Base-by-base conservation (phyloP, 768 basidiomycete genomes). In the Xerocomus brunneocitrinus region DNA sequence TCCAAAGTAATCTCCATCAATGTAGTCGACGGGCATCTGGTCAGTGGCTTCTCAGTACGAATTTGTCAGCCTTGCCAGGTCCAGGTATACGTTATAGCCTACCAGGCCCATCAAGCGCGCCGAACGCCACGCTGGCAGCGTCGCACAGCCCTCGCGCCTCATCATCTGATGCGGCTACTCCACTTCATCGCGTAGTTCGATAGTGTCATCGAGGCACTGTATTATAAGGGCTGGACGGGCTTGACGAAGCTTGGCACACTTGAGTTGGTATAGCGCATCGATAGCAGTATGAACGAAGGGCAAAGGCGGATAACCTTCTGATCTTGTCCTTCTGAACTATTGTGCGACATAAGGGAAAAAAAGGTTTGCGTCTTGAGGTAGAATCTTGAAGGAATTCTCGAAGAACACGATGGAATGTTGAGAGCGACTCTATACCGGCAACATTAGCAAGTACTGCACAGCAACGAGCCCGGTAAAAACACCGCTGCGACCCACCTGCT, bases 1-100 rank as follows among this genome's bases (percentile, higher is more conserved):
- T 65, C 48, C 47, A 52, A 49, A 54, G 53, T 50, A 51, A 58
- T 58, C 47, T 58, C 61, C 52, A 59, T 52, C 49, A 22, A 53
- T 64, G 42, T 50, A 59, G 59, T 52, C 24, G 47, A 41, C 32
- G 56, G 56, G 52, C 45, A 59, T 57, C 43, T 24, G 42, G 41
- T 49, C 53, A 36, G 58, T 47, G 49, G 54, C 55, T 58, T 51
- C 43, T 56, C 52, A 47, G 53, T 49, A 56, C 53, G 41, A 35
- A 46, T 58, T 62, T 54, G 62, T 70, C 66, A 70, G 54, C 55
- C 22, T 51, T 47, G 34, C 41, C 34, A 47, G 44, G 53, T 38
- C 42, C 16, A 46, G 46, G 49, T 28, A 31, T 50, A 22, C 24
- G 36, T 56, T 46, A 52, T 43, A 47, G 49, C 58, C 19, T 54